Percentiles rank a stretch among this genome's conserved stretches.
Conservation (phyloP, 2,329 filamentous ascomycete genomes). For the Alternaria solani region DNA sequence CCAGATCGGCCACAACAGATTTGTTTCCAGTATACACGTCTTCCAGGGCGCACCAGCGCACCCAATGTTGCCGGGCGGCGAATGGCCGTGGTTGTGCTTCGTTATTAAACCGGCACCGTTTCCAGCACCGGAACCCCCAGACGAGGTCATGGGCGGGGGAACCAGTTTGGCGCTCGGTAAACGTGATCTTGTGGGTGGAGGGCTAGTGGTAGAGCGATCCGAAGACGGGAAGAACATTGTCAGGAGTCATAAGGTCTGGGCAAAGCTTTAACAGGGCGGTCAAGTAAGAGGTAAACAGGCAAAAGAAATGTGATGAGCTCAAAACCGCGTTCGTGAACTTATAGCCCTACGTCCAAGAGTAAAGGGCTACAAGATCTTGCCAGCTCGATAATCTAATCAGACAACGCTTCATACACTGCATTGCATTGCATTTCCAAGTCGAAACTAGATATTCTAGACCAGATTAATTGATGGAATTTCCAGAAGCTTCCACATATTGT, state of each 20-base stretch:
- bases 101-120: background rate
- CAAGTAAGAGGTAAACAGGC: too few relatives aligned
- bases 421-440: background rate
- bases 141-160: background rate
- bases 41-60: constrained; percentile 2
- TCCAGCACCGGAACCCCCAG: background rate
- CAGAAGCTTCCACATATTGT: background rate
- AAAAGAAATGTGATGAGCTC: too few relatives aligned
- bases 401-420: background rate
- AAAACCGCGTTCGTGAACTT: background rate
- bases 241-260: background rate
- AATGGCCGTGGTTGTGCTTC: background rate
- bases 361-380: background rate
- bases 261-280: background rate
- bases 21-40: constrained; percentile 7
- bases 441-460: background rate
- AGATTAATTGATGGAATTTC: background rate
- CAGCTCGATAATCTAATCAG: background rate
- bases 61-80: background rate
- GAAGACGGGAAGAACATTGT: constrained; percentile 1
- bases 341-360: background rate
- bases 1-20: constrained; percentile 19
- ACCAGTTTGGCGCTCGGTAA: background rate
- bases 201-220: background rate
- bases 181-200: background rate